Evolutionary conservation across 805 yeast genomes (phyloP).

Genomic region (Yarrowia sp.): DNA sequence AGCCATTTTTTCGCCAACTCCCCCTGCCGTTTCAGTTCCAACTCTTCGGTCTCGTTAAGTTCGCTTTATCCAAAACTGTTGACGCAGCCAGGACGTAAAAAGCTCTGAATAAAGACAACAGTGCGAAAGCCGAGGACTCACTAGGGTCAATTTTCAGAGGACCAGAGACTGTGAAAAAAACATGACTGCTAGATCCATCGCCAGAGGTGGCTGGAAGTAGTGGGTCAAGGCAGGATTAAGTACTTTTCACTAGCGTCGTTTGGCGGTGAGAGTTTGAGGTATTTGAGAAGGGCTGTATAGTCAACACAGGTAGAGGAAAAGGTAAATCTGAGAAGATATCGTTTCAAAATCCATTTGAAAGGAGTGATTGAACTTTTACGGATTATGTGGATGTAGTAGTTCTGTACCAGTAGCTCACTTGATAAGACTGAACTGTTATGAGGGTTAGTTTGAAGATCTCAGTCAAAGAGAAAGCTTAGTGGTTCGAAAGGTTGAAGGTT

Average conservation of each 20-base stretch:
- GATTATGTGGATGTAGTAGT: too few species aligned
- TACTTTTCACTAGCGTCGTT: neutral
- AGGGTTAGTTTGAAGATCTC: too few species aligned
- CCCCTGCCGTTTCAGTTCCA: neutral
- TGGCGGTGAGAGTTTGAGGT: neutral
- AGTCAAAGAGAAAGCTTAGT: too few species aligned
- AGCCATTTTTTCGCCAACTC: neutral
- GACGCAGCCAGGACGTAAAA: neutral
- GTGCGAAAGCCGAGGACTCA: neutral
- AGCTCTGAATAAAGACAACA: neutral
- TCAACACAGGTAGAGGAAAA: too few species aligned
- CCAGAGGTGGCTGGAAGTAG: neutral
- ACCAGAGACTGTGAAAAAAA: neutral
- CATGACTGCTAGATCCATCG: neutral
- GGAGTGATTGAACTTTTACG: too few species aligned
- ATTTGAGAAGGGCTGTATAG: too few species aligned
- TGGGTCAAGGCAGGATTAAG: neutral
- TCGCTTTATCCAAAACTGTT: neutral
- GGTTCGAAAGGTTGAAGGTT: too few species aligned
- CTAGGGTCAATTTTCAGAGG: neutral
- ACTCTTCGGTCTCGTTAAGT: neutral
- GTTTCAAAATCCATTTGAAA: too few species aligned
- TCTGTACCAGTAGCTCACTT: too few species aligned
- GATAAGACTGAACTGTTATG: too few species aligned
- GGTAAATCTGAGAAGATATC: too few species aligned